These are phyloP conservation scores for Pythium pyrilobum DNA, from an alignment of 352 stramenopile species.

Conservation along the genomic window DNA sequence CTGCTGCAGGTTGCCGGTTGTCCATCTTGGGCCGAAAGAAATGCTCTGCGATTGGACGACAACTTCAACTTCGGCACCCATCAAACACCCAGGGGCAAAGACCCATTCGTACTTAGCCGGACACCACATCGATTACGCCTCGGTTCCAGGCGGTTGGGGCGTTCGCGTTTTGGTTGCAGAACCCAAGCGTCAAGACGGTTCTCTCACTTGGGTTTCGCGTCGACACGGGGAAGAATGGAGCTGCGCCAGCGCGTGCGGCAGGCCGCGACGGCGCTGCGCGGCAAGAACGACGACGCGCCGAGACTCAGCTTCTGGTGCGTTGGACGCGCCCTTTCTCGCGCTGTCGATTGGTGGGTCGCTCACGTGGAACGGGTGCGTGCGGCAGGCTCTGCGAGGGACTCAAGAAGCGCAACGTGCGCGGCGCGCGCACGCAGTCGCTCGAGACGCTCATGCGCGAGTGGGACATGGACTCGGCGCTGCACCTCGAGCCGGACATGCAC, in stretches of 20 bases:
- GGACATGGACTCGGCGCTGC: conserved; percentile 25
- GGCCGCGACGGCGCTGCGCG: conserved; percentile 16
- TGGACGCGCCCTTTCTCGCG: background rate
- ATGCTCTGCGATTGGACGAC: conserved; percentile 14
- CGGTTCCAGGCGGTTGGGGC: too few species aligned
- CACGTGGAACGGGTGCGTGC: background rate
- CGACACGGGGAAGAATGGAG: conserved; percentile 25
- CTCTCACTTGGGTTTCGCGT: background rate
- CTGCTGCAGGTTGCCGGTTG: background rate
- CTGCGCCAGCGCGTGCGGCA: conserved; percentile 35
- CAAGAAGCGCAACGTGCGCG: conserved; percentile 60
- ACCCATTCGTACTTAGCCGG: conserved; percentile 15
- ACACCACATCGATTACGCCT: too few species aligned
- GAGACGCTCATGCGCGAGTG: conserved; percentile 35
- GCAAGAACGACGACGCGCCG: conserved; percentile 30
- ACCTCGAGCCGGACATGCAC: conserved; percentile 27
- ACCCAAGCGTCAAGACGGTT: too few species aligned
- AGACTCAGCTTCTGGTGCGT: conserved; percentile 57
- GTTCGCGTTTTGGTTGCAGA: too few species aligned
- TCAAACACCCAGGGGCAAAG: conserved; percentile 1
- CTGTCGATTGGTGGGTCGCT: background rate
- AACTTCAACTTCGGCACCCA: conserved; percentile 19
- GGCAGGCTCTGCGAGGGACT: conserved; percentile 61
- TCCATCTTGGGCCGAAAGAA: too few species aligned
- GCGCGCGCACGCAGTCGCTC: conserved; percentile 41